phyloP scores from a whole-genome alignment of 2,329 filamentous ascomycete species.

The Aureobasidium sp. region DNA sequence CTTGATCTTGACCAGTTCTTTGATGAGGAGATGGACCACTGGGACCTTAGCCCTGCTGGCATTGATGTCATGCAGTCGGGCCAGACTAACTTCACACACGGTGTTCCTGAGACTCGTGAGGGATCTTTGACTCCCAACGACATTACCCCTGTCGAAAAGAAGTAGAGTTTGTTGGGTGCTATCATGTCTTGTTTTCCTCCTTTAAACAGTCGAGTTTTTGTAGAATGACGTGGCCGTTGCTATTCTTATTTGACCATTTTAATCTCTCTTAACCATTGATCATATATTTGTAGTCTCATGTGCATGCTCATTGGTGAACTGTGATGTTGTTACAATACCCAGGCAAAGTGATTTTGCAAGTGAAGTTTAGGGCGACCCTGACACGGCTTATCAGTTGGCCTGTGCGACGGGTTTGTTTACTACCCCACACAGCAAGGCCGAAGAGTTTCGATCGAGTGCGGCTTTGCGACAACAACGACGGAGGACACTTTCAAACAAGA shows the following conservation, averaged over 20 bases:
- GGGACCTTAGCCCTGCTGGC: slow-evolving; percentile 18
- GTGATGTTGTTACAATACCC: too few species aligned
- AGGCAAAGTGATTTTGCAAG: too few species aligned
- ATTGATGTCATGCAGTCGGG: slow-evolving; percentile 7
- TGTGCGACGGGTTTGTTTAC: slow-evolving; percentile 7
- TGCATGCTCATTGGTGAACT: neutral
- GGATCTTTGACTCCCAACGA: neutral
- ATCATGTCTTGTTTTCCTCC: too few species aligned
- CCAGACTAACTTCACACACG: neutral
- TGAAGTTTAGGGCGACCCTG: neutral
- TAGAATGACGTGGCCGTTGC: neutral
- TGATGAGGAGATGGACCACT: slow-evolving; percentile 44
- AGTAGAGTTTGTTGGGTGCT: neutral
- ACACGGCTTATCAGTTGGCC: neutral
- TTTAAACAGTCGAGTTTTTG: neutral
- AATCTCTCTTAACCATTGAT: too few species aligned
- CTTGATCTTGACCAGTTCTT: slow-evolving; percentile 48
- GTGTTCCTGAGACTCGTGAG: neutral
- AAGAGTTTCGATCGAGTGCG: neutral
- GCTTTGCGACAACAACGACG: slow-evolving; percentile 3
- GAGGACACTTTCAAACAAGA: neutral
- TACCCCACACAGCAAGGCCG: neutral
- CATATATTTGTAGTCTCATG: too few species aligned
- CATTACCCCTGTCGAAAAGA: neutral
- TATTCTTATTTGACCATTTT: too few species aligned